Conservation (phyloP, 768 basidiomycete species). For the Podaxis rugospora region DNA sequence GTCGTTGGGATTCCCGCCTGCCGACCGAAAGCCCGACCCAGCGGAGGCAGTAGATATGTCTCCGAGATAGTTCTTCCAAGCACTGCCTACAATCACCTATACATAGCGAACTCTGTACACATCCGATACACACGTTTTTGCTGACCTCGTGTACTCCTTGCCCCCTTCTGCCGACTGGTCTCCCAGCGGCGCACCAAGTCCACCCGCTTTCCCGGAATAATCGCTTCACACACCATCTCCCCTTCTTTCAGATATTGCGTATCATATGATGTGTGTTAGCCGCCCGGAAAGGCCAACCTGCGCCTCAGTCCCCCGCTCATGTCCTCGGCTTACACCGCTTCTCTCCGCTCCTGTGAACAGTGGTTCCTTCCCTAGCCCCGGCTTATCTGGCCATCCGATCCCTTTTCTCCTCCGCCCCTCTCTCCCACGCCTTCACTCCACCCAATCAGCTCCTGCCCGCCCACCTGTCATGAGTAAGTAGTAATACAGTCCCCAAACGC, state of each 20-base stretch:
- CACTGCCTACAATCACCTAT: not conserved
- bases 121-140: too few relatives aligned
- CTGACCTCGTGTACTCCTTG: not conserved
- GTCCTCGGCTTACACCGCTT: slow-evolving; percentile 6
- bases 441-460: not conserved
- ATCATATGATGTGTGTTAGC: slow-evolving; percentile 7
- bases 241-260: not conserved
- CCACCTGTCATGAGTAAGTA: not conserved
- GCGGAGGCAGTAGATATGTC: not conserved
- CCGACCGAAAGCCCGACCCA: not conserved
- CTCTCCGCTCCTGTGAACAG: not conserved
- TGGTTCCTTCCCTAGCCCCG: not conserved
- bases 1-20: not conserved
- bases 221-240: slow-evolving; percentile 1
- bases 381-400: not conserved
- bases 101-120: too few relatives aligned
- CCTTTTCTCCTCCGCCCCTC: not conserved
- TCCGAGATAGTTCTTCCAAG: not conserved
- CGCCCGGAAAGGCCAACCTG: not conserved
- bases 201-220: slow-evolving; percentile 8
- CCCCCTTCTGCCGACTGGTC: not conserved
- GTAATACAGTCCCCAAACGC: not conserved
- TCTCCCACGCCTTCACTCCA: not conserved
- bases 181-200: slow-evolving; percentile 4
- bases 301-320: slow-evolving; percentile 6